Evolutionary conservation across 306 rosid species (phyloP).

Genomic region (Vigna nakashimae): DNA sequence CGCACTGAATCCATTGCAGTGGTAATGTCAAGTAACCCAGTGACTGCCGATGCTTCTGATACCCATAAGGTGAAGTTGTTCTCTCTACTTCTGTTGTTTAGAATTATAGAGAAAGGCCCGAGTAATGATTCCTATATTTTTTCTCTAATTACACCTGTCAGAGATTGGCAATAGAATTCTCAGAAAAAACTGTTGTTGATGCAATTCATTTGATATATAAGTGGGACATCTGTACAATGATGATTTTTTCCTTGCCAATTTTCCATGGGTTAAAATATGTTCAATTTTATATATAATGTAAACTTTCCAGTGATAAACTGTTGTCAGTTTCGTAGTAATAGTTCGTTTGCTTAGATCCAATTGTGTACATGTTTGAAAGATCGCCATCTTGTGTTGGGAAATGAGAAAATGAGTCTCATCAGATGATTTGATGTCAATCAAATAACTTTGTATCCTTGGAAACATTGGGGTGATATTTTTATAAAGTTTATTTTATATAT

Average conservation of each 20-base stretch:
- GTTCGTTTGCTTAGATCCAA: slow-evolving; percentile 31
- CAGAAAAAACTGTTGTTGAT: slow-evolving; percentile 12
- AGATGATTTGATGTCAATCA: slow-evolving; percentile 23
- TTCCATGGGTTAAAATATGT: slow-evolving; percentile 19
- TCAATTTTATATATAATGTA: slow-evolving; percentile 22
- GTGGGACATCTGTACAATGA: slow-evolving; percentile 7
- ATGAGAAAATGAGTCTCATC: slow-evolving; percentile 11
- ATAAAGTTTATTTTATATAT: slow-evolving; percentile 18
- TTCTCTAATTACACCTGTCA: neutral
- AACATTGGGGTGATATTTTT: slow-evolving; percentile 28
- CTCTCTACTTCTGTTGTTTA: slow-evolving; percentile 34
- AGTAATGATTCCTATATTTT: neutral
- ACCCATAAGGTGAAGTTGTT: slow-evolving; percentile 59
- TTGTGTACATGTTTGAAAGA: slow-evolving; percentile 7
- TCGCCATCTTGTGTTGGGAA: slow-evolving; percentile 19
- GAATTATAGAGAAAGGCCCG: slow-evolving; percentile 26
- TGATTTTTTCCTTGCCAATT: slow-evolving; percentile 8
- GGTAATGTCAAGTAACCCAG: slow-evolving; percentile 48
- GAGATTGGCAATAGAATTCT: slow-evolving; percentile 5
- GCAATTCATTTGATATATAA: slow-evolving; percentile 8
- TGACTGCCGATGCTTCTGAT: slow-evolving; percentile 53
- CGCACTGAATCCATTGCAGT: slow-evolving; percentile 52
- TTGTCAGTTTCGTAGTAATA: slow-evolving; percentile 16
- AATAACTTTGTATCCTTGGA: neutral
- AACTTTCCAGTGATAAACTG: slow-evolving; percentile 24